phyloP scores from a whole-genome alignment of 1,139 yeast species.

The Saccharomyces pastorianus region DNA sequence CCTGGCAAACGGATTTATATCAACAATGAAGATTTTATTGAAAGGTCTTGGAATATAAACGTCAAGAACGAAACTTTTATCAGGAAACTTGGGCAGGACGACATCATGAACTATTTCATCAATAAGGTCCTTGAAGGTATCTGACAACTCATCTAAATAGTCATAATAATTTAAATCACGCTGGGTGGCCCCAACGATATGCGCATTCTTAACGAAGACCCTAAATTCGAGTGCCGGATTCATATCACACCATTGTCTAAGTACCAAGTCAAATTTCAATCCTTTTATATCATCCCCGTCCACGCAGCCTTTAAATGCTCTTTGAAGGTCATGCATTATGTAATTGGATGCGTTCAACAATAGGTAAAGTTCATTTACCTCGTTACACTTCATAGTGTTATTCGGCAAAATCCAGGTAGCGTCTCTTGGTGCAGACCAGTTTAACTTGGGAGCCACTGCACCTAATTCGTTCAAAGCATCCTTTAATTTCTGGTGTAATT shows the following conservation, averaged over 20 bases:
- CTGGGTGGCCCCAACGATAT: conserved; percentile 69
- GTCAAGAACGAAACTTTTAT: conserved; percentile 59
- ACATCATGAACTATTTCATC: conserved; percentile 48
- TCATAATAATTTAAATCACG: conserved; percentile 78
- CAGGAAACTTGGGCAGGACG: conserved; percentile 45
- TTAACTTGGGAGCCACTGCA: conserved; percentile 75
- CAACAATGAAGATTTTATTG: conserved; percentile 57
- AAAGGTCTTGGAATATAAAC: conserved; percentile 75
- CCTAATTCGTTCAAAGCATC: conserved; percentile 41
- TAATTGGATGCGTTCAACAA: conserved; percentile 82
- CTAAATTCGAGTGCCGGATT: conserved; percentile 90
- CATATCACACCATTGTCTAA: conserved; percentile 68
- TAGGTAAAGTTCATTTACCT: conserved; percentile 67
- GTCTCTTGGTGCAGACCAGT: conserved; percentile 96
- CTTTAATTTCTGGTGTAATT: conserved; percentile 48
- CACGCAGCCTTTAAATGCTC: conserved; percentile 48
- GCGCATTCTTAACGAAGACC: conserved; percentile 59
- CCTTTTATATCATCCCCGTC: conserved; percentile 18
- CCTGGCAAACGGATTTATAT: conserved; percentile 76
- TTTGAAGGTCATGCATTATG: conserved; percentile 71
- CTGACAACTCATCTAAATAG: conserved; percentile 46
- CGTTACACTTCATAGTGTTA: conserved; percentile 62
- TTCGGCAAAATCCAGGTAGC: conserved; percentile 85
- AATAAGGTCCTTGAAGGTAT: conserved; percentile 42
- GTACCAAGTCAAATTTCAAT: conserved; percentile 51